Evolutionary conservation across 768 basidiomycete species (phyloP), one percentile per base, ranked within the genome.

Genomic region (Ramaria sp.): DNA sequence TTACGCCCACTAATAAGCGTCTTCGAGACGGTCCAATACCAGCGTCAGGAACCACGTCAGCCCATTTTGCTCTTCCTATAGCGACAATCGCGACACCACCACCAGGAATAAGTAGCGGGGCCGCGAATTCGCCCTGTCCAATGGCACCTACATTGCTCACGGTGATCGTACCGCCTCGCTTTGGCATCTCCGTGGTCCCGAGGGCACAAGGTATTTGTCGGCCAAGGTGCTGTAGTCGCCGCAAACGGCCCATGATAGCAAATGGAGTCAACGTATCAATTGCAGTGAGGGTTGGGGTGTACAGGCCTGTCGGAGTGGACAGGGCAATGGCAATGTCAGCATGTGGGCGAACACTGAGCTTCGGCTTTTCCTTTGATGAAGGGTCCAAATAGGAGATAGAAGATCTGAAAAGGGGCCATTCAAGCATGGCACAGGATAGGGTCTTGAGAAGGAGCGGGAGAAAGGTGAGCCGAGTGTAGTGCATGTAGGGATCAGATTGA

Each of bases 51-150:
- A 55, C 53, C 41, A 85, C 82, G 59, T 87, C 85, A 5, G 57
- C 66, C 88, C 85, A 89, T 61, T 78, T 78, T 9, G 87, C 85
- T 25, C 83, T 66, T 2, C 89, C 89, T 8, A 92, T 70, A 2
- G 86, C 89, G 1, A 88, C 88, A 56, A 92, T 91, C 10, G 87
- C 88, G 0, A 92, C 78, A 0, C 90, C 90, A 0, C 88, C 88
- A 0, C 88, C 88, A 0, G 83, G 84, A 0, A 91, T 81, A 1
- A 92, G 73, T 44, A 92, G 78, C 0, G 90, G 90, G 13, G 74
- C 71, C 6, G 89, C 88, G 56, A 70, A 74, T 52, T 82, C 80
- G 0, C 85, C 88, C 9, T 70, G 73, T 0, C 85, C 91, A n/a
- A 88, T 73, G 9, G 81, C 84, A 18, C 90, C 91, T 7, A 94